phyloP scores from a whole-genome alignment of 140 eudicot species.

The Anethum foeniculum region DNA sequence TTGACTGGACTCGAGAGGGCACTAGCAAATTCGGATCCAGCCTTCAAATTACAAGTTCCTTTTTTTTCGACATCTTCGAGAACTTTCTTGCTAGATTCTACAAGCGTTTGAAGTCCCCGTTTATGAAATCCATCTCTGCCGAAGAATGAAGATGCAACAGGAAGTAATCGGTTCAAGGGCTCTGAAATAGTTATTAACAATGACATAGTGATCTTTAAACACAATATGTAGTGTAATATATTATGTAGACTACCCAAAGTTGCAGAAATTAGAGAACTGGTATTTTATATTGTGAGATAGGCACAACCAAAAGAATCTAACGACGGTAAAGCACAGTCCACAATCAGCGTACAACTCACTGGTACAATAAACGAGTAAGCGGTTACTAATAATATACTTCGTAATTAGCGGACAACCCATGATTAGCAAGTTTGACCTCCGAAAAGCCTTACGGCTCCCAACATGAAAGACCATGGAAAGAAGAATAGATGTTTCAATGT shows the following conservation, averaged over 20 bases:
- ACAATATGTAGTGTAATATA: not conserved
- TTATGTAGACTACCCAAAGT: not conserved
- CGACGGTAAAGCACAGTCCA: not conserved
- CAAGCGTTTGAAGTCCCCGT: slow-evolving; percentile 27
- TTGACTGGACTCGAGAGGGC: slow-evolving; percentile 16
- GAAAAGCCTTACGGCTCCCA: not conserved
- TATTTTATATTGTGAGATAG: not conserved
- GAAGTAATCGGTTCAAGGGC: slow-evolving; percentile 19
- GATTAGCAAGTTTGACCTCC: not conserved
- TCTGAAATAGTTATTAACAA: slow-evolving; percentile 24
- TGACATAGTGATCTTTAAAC: not conserved
- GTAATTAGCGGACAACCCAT: not conserved
- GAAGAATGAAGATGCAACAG: slow-evolving; percentile 26
- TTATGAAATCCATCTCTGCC: slow-evolving; percentile 13
- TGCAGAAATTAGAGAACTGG: not conserved
- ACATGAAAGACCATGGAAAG: not conserved
- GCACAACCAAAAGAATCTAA: not conserved
- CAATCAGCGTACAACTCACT: not conserved
- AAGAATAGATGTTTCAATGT: not conserved
- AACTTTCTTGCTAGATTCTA: slow-evolving; percentile 27
- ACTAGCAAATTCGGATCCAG: slow-evolving; percentile 12
- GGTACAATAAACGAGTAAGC: not conserved
- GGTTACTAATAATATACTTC: not conserved
- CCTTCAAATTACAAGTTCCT: slow-evolving; percentile 28
- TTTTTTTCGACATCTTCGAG: slow-evolving; percentile 14